These are phyloP conservation scores for Samsoniella hepiali DNA, from an alignment of 2,329 filamentous ascomycete genomes.

Conservation along the genomic window DNA sequence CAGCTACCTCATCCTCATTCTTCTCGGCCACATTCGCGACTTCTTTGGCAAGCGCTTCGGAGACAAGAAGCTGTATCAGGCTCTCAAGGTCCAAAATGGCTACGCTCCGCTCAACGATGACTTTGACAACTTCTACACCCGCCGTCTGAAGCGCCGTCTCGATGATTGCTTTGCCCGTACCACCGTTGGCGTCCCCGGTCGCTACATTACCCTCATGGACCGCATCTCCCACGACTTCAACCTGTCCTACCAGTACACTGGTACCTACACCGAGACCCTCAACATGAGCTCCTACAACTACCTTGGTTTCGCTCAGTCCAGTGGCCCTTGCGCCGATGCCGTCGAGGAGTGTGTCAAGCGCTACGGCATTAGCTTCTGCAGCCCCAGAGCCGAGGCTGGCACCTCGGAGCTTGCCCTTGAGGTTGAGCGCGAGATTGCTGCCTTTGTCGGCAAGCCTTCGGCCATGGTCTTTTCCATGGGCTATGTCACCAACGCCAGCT, in stretches of 20 bases:
- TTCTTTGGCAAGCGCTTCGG: slow-evolving; percentile 97
- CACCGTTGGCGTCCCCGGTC: slow-evolving; percentile 87
- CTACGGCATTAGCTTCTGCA: slow-evolving; percentile 79
- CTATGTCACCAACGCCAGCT: slow-evolving; percentile 90
- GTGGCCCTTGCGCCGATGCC: slow-evolving; percentile 91
- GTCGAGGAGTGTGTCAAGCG: slow-evolving; percentile 82
- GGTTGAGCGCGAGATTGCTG: slow-evolving; percentile 84
- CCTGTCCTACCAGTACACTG: slow-evolving; percentile 81
- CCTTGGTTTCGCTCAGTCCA: slow-evolving; percentile 94
- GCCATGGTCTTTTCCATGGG: slow-evolving; percentile 99
- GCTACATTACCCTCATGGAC: slow-evolving; percentile 90
- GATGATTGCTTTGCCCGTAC: slow-evolving; percentile 96
- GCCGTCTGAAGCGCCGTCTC: slow-evolving; percentile 87
- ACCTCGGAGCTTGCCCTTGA: slow-evolving; percentile 85
- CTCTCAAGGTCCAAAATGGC: slow-evolving; percentile 78
- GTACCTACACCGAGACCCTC: slow-evolving; percentile 87
- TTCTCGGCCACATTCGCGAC: slow-evolving; percentile 91
- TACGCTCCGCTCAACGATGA: slow-evolving; percentile 96
- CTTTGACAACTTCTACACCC: slow-evolving; percentile 98
- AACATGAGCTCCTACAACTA: slow-evolving; percentile 99
- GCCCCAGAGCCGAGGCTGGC: slow-evolving; percentile 77
- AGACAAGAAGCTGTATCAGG: slow-evolving; percentile 74
- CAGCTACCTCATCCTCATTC: slow-evolving; percentile 92
- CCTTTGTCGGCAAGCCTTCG: slow-evolving; percentile 89
- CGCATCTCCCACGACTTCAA: slow-evolving; percentile 91